Conservation (phyloP, 164 flowering plant genomes). For the Aristolochia contorta region DNA sequence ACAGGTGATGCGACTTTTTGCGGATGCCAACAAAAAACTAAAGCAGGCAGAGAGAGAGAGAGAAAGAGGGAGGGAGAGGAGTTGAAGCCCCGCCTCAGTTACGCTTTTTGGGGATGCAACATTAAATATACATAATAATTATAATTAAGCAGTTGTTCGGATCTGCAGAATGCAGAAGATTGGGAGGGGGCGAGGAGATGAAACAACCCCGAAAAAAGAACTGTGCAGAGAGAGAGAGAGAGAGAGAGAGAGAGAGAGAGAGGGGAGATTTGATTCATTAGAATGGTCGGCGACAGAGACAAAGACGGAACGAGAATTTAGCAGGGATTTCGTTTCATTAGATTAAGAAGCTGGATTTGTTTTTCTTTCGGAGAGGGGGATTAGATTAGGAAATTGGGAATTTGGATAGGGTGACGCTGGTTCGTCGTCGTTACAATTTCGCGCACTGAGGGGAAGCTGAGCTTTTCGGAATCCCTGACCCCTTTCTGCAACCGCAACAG, state of each 20-base stretch:
- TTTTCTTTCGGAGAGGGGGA: no score
- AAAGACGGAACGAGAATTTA: conserved; percentile 2
- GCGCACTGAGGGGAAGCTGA: not conserved
- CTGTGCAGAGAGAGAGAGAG: conserved; percentile 6
- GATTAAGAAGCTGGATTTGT: no score
- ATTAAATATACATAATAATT: not conserved
- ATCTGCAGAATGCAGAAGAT: conserved; percentile 1
- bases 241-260: no score
- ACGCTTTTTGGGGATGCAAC: conserved; percentile 26
- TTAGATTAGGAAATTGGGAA: not conserved
- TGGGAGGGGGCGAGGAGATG: no score
- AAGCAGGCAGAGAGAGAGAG: conserved; percentile 10
- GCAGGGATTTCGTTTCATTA: not conserved
- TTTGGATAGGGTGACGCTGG: not conserved
- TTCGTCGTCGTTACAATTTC: conserved; percentile 16
- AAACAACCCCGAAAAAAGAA: not conserved
- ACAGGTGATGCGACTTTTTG: conserved; percentile 2
- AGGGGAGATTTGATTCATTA: not conserved
- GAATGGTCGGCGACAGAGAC: conserved; percentile 10
- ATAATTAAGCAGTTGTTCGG: not conserved
- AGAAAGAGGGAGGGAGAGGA: conserved; percentile 13
- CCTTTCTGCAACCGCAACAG: conserved; percentile 2
- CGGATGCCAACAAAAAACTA: conserved; percentile 4
- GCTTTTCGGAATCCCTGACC: conserved; percentile 1
- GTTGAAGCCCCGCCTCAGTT: conserved; percentile 11